Conservation (phyloP, 345 rosid species). For the Fremontodendron californicum region DNA sequence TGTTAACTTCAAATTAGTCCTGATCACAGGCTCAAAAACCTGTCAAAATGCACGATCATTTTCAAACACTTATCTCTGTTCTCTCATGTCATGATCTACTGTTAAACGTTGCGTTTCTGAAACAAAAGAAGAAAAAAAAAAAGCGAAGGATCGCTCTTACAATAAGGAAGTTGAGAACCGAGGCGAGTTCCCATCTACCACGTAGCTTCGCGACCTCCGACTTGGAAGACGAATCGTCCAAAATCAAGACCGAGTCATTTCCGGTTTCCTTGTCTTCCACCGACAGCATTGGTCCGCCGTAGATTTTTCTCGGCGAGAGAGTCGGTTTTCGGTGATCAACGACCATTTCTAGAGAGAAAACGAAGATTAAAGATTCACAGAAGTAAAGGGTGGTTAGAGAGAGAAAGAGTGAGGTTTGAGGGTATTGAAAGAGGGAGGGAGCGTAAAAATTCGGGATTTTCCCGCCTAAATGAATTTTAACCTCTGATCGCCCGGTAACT, state of each 20-base stretch:
- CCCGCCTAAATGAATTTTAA: constrained; percentile 27
- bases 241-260: constrained; percentile 17
- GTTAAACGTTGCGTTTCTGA: neutral
- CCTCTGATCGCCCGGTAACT: constrained; percentile 7
- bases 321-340: constrained; percentile 29
- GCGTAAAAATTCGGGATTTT: constrained; percentile 17
- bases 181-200: constrained; percentile 87
- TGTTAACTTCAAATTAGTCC: constrained; percentile 48
- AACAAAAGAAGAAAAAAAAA: neutral
- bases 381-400: neutral
- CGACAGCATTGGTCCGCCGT: neutral
- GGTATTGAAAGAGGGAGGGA: neutral
- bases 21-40: constrained; percentile 71
- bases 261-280: constrained; percentile 7
- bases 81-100: neutral
- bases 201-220: constrained; percentile 53
- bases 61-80: neutral
- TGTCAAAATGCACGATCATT: constrained; percentile 22
- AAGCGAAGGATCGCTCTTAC: constrained; percentile 27
- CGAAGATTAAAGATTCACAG: neutral
- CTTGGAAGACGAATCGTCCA: constrained; percentile 28
- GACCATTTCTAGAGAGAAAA: constrained; percentile 29
- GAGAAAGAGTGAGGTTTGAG: neutral
- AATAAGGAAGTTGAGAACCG: constrained; percentile 72
- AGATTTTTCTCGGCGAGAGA: neutral